Conservation (phyloP, 257 asterid genomes). For the Osmanthus fragrans region DNA sequence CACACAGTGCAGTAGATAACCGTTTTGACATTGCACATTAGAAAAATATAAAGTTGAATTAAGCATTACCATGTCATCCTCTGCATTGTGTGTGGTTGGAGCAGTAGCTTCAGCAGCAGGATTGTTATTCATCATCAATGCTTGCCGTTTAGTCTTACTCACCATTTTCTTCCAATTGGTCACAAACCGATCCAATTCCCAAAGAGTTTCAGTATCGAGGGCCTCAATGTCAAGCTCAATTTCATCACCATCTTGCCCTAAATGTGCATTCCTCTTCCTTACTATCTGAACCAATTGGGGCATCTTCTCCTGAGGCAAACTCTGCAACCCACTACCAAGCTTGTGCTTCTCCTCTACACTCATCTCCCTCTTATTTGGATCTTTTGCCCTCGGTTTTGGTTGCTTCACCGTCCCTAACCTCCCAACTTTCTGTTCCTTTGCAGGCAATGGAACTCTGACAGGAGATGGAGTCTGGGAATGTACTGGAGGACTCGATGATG, state of each 20-base stretch:
- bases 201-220: constrained; percentile 86
- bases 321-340: constrained; percentile 89
- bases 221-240: constrained; percentile 97
- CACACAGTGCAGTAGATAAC: neutral
- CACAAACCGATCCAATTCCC: constrained; percentile 96
- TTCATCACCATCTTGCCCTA: constrained; percentile 96
- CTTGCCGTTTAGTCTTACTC: constrained; percentile 89
- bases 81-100: constrained; percentile 46
- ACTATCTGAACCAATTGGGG: constrained; percentile 84
- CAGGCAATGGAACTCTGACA: constrained; percentile 46
- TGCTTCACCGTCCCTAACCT: constrained; percentile 42
- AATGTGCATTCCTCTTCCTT: constrained; percentile 77
- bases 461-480: constrained; percentile 57
- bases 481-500: constrained; percentile 29
- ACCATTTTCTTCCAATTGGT: constrained; percentile 97
- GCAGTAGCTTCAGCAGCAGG: constrained; percentile 37
- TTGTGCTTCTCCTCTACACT: constrained; percentile 91
- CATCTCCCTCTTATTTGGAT: constrained; percentile 86
- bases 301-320: constrained; percentile 94
- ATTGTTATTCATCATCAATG: constrained; percentile 51
- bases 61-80: constrained; percentile 56
- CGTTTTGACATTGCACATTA: neutral
- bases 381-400: constrained; percentile 95
- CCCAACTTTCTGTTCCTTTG: constrained; percentile 37
- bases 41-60: neutral